A percentile compares a stretch with the other conserved stretches of the same genome.
Evolutionary conservation across 306 rosid species (phyloP).

Genomic region (Casuarina glauca): DNA sequence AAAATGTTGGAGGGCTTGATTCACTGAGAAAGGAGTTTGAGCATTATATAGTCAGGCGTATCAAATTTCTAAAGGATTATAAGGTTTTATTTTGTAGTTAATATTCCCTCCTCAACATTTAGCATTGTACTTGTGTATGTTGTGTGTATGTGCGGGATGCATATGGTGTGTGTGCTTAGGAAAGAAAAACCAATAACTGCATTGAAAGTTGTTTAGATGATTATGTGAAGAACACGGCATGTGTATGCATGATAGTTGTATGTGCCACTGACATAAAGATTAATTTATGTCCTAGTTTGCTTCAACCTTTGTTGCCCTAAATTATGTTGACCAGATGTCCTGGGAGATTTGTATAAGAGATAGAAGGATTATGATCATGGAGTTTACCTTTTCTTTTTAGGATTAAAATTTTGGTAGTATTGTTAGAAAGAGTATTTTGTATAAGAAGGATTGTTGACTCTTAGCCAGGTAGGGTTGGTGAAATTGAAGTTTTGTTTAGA

Average conservation of each 20-base stretch:
- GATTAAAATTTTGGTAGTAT: not conserved
- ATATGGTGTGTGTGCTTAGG: too few species aligned
- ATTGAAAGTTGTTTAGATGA: not conserved
- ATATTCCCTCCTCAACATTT: not conserved
- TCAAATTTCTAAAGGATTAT: conserved; percentile 63
- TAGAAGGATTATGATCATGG: not conserved
- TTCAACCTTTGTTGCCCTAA: not conserved
- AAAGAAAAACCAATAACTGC: not conserved
- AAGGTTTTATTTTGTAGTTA: conserved; percentile 43
- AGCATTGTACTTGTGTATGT: not conserved
- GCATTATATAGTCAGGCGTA: conserved; percentile 52
- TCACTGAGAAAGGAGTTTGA: conserved; percentile 61
- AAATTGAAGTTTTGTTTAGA: not conserved
- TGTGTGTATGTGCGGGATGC: not conserved
- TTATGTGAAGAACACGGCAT: not conserved
- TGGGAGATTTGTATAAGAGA: not conserved
- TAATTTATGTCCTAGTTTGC: not conserved
- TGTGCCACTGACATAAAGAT: not conserved
- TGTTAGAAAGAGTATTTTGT: not conserved
- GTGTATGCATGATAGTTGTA: not conserved
- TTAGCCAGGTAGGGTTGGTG: not conserved
- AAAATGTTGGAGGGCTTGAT: conserved; percentile 89
- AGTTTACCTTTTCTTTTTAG: not conserved
- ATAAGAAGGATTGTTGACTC: not conserved
- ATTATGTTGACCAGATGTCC: not conserved